These are phyloP conservation scores for Francoa sonchifolia DNA, from an alignment of 441 rosid species.

Conservation along the genomic window DNA sequence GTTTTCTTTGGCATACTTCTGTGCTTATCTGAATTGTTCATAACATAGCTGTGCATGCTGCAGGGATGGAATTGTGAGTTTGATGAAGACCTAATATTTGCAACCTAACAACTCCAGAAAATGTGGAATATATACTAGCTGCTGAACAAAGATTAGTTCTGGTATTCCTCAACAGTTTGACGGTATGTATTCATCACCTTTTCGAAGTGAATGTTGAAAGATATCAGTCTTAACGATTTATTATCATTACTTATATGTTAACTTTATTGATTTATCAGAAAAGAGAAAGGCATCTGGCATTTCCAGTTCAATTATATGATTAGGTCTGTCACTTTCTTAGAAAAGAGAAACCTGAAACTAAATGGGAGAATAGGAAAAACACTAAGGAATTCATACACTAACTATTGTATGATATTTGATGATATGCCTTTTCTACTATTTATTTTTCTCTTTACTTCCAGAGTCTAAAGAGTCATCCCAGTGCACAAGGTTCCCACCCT, in stretches of 20 bases:
- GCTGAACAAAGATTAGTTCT: slow-evolving; percentile 66
- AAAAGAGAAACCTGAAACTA: no score
- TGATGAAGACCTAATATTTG: slow-evolving; percentile 85
- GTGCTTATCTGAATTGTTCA: background rate
- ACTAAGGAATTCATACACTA: no score
- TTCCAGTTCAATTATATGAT: no score
- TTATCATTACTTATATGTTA: background rate
- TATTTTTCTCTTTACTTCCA: no score
- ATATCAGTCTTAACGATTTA: background rate
- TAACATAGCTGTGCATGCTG: slow-evolving; percentile 1
- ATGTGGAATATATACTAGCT: slow-evolving; percentile 69
- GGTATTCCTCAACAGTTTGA: slow-evolving; percentile 73
- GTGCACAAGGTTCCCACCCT: no score
- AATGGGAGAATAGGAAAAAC: no score
- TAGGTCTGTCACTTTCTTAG: no score
- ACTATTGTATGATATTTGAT: no score
- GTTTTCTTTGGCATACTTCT: no score
- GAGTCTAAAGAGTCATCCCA: no score
- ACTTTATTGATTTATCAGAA: background rate
- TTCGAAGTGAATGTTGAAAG: background rate
- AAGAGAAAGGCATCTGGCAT: no score
- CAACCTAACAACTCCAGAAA: slow-evolving; percentile 67
- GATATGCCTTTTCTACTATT: no score
- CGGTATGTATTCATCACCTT: slow-evolving; percentile 32
- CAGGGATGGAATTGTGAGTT: slow-evolving; percentile 80